Conservation (phyloP, 305 asterid genomes). For the Striga hermonthica region DNA sequence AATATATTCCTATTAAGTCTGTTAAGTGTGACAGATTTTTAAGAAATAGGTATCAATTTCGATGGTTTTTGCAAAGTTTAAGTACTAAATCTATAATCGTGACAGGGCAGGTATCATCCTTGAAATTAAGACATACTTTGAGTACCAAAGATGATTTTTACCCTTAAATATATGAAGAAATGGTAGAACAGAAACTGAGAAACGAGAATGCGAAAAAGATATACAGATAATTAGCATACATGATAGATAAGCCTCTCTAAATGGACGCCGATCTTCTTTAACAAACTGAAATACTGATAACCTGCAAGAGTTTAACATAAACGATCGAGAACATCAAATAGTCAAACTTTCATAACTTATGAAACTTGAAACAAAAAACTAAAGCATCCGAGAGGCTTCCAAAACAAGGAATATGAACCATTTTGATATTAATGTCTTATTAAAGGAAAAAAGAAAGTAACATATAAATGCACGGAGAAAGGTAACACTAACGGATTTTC, state of each 20-base stretch:
- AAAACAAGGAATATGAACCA: neutral
- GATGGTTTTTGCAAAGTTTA: too few species aligned
- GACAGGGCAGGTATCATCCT: too few species aligned
- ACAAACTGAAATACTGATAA: constrained; percentile 77
- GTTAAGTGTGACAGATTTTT: too few species aligned
- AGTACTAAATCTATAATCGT: too few species aligned
- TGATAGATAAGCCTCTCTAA: constrained; percentile 42
- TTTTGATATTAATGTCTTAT: neutral
- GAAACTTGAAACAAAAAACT: neutral
- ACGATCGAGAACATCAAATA: constrained; percentile 22
- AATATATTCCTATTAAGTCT: too few species aligned
- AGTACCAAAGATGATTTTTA: constrained; percentile 5
- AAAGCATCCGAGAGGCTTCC: neutral
- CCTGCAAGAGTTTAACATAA: constrained; percentile 53
- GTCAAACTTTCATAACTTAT: neutral
- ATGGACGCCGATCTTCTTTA: constrained; percentile 56
- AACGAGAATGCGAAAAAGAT: neutral
- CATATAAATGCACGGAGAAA: neutral
- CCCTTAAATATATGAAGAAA: neutral
- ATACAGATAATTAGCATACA: constrained; percentile 42
- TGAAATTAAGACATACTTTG: neutral
- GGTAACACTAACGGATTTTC: neutral
- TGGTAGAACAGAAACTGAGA: constrained; percentile 5
- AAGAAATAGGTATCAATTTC: too few species aligned
- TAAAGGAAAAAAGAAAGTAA: constrained; percentile 13